Evolutionary conservation across 106 monocot genomes (phyloP).

Genomic region (Acanthochlamys bracteata): DNA sequence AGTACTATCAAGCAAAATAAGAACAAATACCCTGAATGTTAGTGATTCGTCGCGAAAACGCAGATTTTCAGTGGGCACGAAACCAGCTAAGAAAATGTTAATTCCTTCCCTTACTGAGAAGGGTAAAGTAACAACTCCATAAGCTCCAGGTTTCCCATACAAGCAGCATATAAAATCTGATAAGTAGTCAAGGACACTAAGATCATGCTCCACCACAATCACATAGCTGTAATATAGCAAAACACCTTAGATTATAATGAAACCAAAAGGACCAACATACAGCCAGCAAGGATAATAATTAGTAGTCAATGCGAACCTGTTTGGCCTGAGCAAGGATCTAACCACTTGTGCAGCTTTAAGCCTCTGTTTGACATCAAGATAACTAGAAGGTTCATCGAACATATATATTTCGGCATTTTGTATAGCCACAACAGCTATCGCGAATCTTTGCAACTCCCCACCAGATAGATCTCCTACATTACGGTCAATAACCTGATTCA

Average conservation of each 20-base stretch:
- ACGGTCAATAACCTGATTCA: constrained; percentile 94
- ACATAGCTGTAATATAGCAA: constrained; percentile 93
- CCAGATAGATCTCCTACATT: constrained; percentile 98
- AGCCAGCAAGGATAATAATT: not conserved
- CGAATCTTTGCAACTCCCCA: constrained; percentile 96
- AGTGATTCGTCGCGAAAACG: constrained; percentile 93
- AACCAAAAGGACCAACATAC: not conserved
- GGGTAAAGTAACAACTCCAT: constrained; percentile 97
- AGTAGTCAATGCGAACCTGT: constrained; percentile 41
- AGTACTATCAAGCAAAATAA: not conserved
- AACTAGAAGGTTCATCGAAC: constrained; percentile 98
- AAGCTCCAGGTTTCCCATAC: constrained; percentile 97
- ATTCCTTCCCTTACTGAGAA: constrained; percentile 99
- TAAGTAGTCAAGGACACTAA: constrained; percentile 94
- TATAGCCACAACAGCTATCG: constrained; percentile 87
- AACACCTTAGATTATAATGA: no score
- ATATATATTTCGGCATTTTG: constrained; percentile 98
- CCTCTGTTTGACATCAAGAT: constrained; percentile 94
- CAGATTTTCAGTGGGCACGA: constrained; percentile 89
- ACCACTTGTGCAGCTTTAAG: constrained; percentile 98
- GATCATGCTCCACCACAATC: constrained; percentile 99
- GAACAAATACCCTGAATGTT: constrained; percentile 62
- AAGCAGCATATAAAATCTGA: constrained; percentile 99
- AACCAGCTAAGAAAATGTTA: constrained; percentile 97
- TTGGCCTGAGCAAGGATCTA: constrained; percentile 74